Evolutionary conservation across 2,329 filamentous ascomycete genomes (phyloP).

Genomic region (Kalaharituber pfeilii): DNA sequence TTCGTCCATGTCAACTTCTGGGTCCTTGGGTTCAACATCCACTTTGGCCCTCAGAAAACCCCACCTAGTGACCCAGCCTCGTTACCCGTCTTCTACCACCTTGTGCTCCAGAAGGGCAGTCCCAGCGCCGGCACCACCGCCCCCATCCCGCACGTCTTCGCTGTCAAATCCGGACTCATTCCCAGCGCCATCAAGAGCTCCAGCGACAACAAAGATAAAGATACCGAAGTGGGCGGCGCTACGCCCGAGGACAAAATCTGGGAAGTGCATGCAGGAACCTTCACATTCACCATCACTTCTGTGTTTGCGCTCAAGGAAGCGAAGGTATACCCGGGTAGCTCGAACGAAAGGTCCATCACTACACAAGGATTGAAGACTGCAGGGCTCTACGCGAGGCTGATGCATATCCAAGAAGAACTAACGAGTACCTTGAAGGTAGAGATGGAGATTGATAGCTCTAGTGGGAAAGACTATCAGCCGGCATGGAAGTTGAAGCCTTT

Average conservation of each 20-base stretch:
- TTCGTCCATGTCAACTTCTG: constrained; percentile 25
- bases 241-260: no score
- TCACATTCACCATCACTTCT: not conserved
- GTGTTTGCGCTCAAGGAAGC: no score
- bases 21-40: constrained; percentile 23
- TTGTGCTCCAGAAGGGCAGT: no score
- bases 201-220: not conserved
- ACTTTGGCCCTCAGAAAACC: constrained; percentile 21
- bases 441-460: no score
- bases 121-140: not conserved
- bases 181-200: no score
- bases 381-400: not conserved
- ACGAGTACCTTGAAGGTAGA: no score
- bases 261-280: not conserved
- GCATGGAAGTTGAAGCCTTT: no score
- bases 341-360: not conserved
- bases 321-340: no score
- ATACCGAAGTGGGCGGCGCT: not conserved
- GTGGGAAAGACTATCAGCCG: no score
- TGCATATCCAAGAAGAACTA: not conserved
- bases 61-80: not conserved
- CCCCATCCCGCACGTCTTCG: not conserved
- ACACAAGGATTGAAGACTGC: no score
- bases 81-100: no score
- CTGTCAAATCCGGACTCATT: not conserved